Base-by-base conservation (phyloP, 2,329 filamentous ascomycete genomes). In the Diaporthe velutina region DNA sequence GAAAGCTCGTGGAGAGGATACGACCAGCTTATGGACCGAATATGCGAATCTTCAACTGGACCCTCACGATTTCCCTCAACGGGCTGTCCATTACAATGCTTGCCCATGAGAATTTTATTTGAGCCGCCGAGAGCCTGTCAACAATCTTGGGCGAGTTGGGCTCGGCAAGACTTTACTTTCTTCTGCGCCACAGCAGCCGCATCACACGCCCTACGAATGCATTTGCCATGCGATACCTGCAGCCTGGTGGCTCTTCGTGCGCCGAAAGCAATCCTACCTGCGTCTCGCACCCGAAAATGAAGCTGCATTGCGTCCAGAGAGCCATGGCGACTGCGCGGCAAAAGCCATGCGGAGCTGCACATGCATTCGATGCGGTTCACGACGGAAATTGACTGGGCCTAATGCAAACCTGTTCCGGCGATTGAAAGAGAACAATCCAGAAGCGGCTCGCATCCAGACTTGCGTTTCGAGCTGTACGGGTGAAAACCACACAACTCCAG, bases 191-290 rank as follows among this genome's bases (percentile, higher is more conserved):
- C 40, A 48, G 28, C 60, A 48, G 40, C 48, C 28, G 10, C 28
- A 42, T 45, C 17, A 28, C 48, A 28, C 30, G 33, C 48, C n/a
- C 4, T 68, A 28, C 48, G 64, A 40, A 40, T 5, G 25, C 57
- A 54, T 25, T 19, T 54, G 25, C 40, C 38, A 45, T 71, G 45
- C 45, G 45, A n/a, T 50, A 35, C 68, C 25, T 72, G 70, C 57
- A 50, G 35, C 25, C n/a, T 15, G 64, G 33, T 40, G 48, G 48
- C n/a, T 68, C n/a, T 68, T 52, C 33, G 48, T 68, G 30, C 57
- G 35, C 25, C 40, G 57, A 54, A 54, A 55, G n/a, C 52, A 40
- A 45, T 64, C 33, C 71, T 55, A 60, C 73, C n/a, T 58, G 71
- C 71, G 25, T 54, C 57, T 48, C n/a, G 38, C 28, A 25, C 50